Base-by-base conservation (phyloP, 345 rosid genomes). In the Orychophragmus violaceus region DNA sequence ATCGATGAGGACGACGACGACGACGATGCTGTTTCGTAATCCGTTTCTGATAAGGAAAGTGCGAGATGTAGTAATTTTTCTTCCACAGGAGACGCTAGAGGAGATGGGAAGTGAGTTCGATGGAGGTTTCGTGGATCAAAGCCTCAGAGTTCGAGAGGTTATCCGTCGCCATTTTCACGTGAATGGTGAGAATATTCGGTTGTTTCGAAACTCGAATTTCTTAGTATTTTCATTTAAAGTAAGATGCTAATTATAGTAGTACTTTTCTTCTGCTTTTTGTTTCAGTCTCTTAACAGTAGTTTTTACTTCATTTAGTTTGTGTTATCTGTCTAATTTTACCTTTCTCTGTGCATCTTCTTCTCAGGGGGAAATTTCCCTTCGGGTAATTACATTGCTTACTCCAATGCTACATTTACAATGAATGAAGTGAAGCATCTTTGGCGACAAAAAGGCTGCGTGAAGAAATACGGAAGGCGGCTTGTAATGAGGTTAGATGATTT, bases 401-500 rank as follows among this genome's bases (percentile, higher is more conserved):
- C 95, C 58, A 83, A 83, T 56, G 58, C 75, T 57, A 78, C 95
- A 25, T 85, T 88, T 57, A 88, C 97, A 2, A 5, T 88, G 83
- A 77, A 44, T 16, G 99, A 94, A 82, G 89, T 94, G 62, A 90
- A 94, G 76, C 96, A 83, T 81, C 79, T 94, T 1, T 94, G 99
- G 97, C 81, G 95, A 70, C 82, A 58, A 64, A 87, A 94, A 55
- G 83, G 84, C 18, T 94, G 97, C 16, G 22, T 87, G 5, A 81
- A 82, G 71, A 87, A 74, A 27, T 83, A 78, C 17, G 79, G 79
- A 44, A 90, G 79, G 60, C 85, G 87, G 76, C 76, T 94, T 64
- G 85, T 79, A 28, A 87, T 88, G 86, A 88, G 99, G 72, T 74
- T 81, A 27, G 99, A 94, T 79, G 97, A 94, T 82, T 94, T 94